phyloP scores from a whole-genome alignment of 768 basidiomycete genomes.

The Agrocybe chaxingu region DNA sequence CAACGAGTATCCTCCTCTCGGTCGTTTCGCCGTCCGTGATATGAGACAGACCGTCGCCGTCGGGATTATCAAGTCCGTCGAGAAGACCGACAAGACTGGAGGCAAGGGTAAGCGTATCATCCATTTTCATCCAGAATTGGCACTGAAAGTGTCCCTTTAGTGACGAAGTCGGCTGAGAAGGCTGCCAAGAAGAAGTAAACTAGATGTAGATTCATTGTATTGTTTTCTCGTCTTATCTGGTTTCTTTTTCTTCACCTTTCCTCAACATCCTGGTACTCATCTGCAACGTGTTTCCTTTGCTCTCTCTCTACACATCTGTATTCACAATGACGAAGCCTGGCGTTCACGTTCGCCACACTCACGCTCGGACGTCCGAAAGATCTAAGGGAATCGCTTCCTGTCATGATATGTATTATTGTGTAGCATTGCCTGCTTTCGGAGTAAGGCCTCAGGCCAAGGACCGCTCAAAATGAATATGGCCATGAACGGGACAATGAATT shows the following conservation, averaged over 20 bases:
- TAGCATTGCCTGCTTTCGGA: not conserved
- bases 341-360: conserved; percentile 21
- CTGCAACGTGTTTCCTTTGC: conserved; percentile 28
- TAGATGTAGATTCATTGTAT: conserved; percentile 75
- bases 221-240: conserved; percentile 49
- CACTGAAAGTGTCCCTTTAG: conserved; percentile 30
- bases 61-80: conserved; percentile 97
- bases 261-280: conserved; percentile 33
- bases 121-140: not conserved
- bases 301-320: conserved; percentile 39
- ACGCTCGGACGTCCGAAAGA: conserved; percentile 5
- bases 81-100: conserved; percentile 85
- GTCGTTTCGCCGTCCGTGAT: conserved; percentile 99
- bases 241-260: conserved; percentile 44
- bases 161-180: conserved; percentile 96
- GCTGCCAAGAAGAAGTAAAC: conserved; percentile 92
- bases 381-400: conserved; percentile 10
- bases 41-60: conserved; percentile 99
- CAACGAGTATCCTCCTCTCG: conserved; percentile 97
- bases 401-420: not conserved
- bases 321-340: conserved; percentile 29
- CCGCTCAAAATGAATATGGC: no score
- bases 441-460: no score
- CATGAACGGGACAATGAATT: no score
- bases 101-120: conserved; percentile 67